Base-by-base conservation (phyloP, 257 asterid genomes). In the Datura wrightii region DNA sequence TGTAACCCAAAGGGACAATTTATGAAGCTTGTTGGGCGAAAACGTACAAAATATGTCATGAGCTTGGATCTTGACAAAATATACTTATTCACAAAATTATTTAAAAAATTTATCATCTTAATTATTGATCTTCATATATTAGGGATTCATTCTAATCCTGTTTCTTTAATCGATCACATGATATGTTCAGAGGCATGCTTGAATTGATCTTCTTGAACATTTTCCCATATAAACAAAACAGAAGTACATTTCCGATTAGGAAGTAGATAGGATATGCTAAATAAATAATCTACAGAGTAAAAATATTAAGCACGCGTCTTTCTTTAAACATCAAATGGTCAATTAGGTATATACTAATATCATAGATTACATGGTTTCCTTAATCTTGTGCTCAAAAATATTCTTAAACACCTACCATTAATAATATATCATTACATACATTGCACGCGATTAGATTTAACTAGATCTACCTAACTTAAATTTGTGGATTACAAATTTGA, bases 391-490 rank as follows among this genome's bases (percentile, higher is more conserved):
- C 46, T 52, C 8, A 76, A 50, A 76, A 76, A 31, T 31, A 52
- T 76, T 76, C 82, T 24, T 76, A 14, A 76, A 46, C 48, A 76
- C 48, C 82, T 52, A 76, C 63, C 82, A 52, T 52, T 76, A 31
- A 13, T 52, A 6, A 5, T 34, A 52, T 76, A 76, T 8, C 62
- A 76, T 24, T 50, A 7, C 63, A 76, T 14, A 76, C 31, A 52
- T 76, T 76, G 63, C 82, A 76, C 82, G 82, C 15, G 63, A 76
- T 50, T 31, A 76, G 39, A 24, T 76, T 34, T 76, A 76, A 50
- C 63, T 52, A 50, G 52, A 76, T 76, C 82, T 24, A 76, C 63
- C 9, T 76, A 31, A 76, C 24, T 76, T 50, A 2, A 76, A n/a
- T 52, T 52, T 52, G 24, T 52, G 14, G 46, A 50, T 76, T 76